Base-by-base conservation (phyloP, 176 grass and related monocot genomes). In the Poa annua region DNA sequence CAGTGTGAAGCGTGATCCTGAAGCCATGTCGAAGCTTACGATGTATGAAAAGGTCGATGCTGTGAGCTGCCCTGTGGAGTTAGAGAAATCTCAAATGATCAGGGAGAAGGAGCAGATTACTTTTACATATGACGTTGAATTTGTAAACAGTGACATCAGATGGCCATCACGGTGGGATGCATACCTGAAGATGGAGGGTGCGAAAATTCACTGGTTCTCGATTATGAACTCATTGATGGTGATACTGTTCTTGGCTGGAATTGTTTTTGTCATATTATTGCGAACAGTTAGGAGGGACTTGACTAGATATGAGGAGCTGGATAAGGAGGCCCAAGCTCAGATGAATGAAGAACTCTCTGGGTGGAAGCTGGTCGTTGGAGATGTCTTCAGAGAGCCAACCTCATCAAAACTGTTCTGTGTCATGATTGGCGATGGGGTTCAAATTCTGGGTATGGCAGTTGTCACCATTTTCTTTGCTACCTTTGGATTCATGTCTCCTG, bases 211-310 rank as follows among this genome's bases (percentile, higher is more conserved):
- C 62, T 96, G 93, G 93, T 96, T 96, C 81, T 96, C 93, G 33
- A 96, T 96, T 71, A 96, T 96, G 93, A 96, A 96, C 86, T 92
- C 93, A 3, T 78, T 96, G 81, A 96, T 96, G 93, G 93, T 96
- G 24, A 93, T 96, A 84, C 55, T 96, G 17, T 96, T 96, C 68
- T 90, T 96, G 84, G 90, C 93, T 85, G 93, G 90, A 16, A 91
- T 96, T 78, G 90, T 96, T 5, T 96, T 96, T 89, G 90, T 96
- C 59, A 96, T 96, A 91, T 96, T 96, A 72, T 75, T 96, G 66
- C 79, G 93, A 56, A 96, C 93, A 0, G 93, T 96, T 19, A 87
- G 93, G 76, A 96, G 93, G 71, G 93, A 96, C 69, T 72, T 96
- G 67, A 96, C 93, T 78, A 88, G 93, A 85, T 96, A 96, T 5